Evolutionary conservation across 169 alveolate genomes (phyloP).

Genomic region (Cryptosporidium canis): DNA sequence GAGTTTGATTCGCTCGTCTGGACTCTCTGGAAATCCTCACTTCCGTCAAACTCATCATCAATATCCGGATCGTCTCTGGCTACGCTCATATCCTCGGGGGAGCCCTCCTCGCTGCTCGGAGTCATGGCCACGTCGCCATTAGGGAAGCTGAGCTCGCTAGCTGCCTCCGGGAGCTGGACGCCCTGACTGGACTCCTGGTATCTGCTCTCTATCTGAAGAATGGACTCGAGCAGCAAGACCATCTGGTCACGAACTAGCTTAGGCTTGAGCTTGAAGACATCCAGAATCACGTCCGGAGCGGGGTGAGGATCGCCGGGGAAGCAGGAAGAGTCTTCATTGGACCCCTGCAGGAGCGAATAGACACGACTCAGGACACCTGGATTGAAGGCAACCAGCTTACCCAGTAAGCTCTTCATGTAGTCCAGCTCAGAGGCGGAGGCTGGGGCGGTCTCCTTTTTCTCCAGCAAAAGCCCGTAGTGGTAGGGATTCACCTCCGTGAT

Average conservation of each 20-base stretch:
- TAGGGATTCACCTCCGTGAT: conserved; percentile 79
- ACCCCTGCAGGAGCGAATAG: not conserved
- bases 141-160: not conserved
- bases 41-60: conserved; percentile 5
- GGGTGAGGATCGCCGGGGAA: not conserved
- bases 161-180: not conserved
- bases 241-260: conserved; percentile 31
- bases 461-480: conserved; percentile 17
- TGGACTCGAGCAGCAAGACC: conserved; percentile 7
- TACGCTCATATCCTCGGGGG: not conserved
- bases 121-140: conserved; percentile 53
- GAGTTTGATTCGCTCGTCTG: not conserved
- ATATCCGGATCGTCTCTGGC: not conserved
- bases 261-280: not conserved
- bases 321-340: not conserved
- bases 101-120: conserved; percentile 49
- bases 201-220: not conserved
- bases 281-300: conserved; percentile 31
- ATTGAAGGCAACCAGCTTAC: not conserved
- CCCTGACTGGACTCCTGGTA: not conserved
- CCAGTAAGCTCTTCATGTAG: not conserved
- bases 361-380: not conserved
- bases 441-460: not conserved
- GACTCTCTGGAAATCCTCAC: not conserved
- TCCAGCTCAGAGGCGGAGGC: not conserved